phyloP scores from a whole-genome alignment of 164 flowering plant genomes.

The Liquidambar formosana region DNA sequence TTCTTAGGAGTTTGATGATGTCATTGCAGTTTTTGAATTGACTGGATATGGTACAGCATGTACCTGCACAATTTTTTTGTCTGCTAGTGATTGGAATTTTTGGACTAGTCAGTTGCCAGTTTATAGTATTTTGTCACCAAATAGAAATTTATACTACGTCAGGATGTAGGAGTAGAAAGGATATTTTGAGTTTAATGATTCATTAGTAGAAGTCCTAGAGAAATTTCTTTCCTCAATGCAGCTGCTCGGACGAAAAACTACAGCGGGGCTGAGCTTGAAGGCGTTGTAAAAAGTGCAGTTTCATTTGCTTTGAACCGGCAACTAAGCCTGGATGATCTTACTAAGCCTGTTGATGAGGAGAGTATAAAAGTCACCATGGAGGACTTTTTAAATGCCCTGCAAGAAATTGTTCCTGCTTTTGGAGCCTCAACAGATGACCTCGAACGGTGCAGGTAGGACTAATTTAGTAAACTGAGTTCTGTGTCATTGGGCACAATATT shows the following conservation, averaged over 20 bases:
- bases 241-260: too few relatives aligned
- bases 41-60: too few relatives aligned
- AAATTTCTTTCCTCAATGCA: not conserved
- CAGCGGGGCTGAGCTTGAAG: too few relatives aligned
- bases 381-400: constrained; percentile 57
- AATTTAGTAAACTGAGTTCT: not conserved
- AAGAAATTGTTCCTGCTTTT: constrained; percentile 64
- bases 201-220: not conserved
- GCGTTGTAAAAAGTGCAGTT: too few relatives aligned
- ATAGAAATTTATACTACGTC: not conserved
- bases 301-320: too few relatives aligned
- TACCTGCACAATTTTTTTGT: too few relatives aligned
- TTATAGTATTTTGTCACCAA: constrained; percentile 17
- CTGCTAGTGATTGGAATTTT: too few relatives aligned
- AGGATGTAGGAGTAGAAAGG: not conserved
- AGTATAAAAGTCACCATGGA: constrained; percentile 67
- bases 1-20: too few relatives aligned
- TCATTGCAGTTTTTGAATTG: too few relatives aligned
- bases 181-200: not conserved
- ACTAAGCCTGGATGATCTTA: too few relatives aligned
- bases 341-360: constrained; percentile 61
- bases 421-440: constrained; percentile 72
- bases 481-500: not conserved
- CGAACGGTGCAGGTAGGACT: constrained; percentile 55
- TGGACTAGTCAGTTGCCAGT: not conserved